Evolutionary conservation across 176 grass and related monocot species (phyloP).

Genomic region (Oryza longistaminata): DNA sequence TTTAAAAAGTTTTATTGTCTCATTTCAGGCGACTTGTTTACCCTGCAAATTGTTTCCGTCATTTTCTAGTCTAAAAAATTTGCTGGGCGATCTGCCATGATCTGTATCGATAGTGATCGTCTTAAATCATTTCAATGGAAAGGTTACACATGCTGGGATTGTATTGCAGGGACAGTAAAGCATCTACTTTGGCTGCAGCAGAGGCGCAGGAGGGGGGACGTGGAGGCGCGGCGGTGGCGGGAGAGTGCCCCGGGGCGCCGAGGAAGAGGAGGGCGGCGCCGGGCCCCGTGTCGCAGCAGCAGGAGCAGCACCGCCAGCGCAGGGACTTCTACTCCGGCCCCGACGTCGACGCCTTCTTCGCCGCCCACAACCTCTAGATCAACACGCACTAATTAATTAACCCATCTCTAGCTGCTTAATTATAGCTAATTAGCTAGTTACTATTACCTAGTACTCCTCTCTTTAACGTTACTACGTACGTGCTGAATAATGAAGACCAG

Average conservation of each 20-base stretch:
- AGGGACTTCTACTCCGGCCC: slow-evolving; percentile 48
- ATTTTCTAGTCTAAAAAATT: not conserved
- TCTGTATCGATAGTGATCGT: not conserved
- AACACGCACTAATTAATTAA: no score
- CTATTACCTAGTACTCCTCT: no score
- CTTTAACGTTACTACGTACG: no score
- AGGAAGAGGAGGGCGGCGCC: slow-evolving; percentile 37
- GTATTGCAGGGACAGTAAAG: no score
- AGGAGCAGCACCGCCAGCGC: not conserved
- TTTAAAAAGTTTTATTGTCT: no score
- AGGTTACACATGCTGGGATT: no score
- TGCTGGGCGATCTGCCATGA: not conserved
- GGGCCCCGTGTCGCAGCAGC: not conserved
- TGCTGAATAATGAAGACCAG: no score
- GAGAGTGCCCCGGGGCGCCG: slow-evolving; percentile 35
- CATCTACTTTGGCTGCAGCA: not conserved
- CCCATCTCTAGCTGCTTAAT: no score
- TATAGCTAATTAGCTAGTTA: no score
- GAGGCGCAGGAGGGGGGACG: not conserved
- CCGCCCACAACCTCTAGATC: slow-evolving; percentile 52
- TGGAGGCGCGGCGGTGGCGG: not conserved
- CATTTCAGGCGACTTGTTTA: not conserved
- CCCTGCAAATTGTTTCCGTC: not conserved
- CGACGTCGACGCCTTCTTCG: slow-evolving; percentile 63
- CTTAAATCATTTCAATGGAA: no score